phyloP scores from a whole-genome alignment of 371 early-diverging fungal species.

The Mortierella sp. region DNA sequence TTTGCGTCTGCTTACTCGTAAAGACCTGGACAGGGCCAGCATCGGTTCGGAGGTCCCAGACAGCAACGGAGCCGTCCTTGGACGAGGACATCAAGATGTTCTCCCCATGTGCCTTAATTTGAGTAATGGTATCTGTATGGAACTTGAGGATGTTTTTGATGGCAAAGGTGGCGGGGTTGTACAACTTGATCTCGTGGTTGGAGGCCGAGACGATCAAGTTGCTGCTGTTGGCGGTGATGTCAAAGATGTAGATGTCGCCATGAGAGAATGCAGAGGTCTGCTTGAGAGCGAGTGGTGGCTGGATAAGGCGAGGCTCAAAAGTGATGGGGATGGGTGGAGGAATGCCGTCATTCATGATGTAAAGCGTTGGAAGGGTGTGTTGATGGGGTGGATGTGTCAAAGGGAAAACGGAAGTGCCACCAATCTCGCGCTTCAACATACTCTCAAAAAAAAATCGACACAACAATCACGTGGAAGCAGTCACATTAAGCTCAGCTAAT shows the following conservation, averaged over 20 bases:
- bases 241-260: slow-evolving; percentile 75
- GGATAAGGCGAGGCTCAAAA: slow-evolving; percentile 56
- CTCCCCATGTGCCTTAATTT: slow-evolving; percentile 72
- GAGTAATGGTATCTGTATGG: slow-evolving; percentile 71
- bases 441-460: slow-evolving; percentile 8
- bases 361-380: background rate
- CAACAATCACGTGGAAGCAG: background rate
- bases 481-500: too few species aligned
- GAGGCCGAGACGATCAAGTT: slow-evolving; percentile 79
- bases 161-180: slow-evolving; percentile 69
- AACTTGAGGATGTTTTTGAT: slow-evolving; percentile 58
- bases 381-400: background rate
- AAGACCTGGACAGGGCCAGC: slow-evolving; percentile 68
- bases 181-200: slow-evolving; percentile 74
- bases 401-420: slow-evolving; percentile 2
- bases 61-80: slow-evolving; percentile 69
- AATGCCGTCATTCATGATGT: slow-evolving; percentile 51
- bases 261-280: slow-evolving; percentile 61
- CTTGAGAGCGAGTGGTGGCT: slow-evolving; percentile 56
- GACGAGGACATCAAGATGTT: slow-evolving; percentile 75
- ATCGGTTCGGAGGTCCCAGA: slow-evolving; percentile 79
- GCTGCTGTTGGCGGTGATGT: slow-evolving; percentile 67
- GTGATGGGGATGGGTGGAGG: slow-evolving; percentile 59
- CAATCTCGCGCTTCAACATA: slow-evolving; percentile 4
- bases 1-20: slow-evolving; percentile 62